These are phyloP conservation scores for Earliella scabrosa DNA, from an alignment of 1,284 basidiomycete species.

Conservation along the genomic window DNA sequence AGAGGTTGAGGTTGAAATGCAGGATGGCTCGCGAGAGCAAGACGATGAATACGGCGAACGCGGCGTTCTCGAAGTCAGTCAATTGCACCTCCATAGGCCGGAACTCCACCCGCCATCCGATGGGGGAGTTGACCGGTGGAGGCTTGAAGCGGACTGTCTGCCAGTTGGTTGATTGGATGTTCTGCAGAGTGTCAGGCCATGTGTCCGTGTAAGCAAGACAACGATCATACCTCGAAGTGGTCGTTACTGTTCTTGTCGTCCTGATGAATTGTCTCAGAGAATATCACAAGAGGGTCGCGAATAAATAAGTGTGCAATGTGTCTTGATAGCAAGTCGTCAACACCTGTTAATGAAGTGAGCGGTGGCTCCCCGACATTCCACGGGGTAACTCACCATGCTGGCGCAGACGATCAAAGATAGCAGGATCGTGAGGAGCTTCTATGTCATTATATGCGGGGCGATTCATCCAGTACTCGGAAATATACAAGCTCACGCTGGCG, in stretches of 20 bases:
- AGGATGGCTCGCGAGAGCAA: slow-evolving; percentile 94
- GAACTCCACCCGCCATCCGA: slow-evolving; percentile 99
- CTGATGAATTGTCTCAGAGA: slow-evolving; percentile 93
- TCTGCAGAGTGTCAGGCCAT: slow-evolving; percentile 49
- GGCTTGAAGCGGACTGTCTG: slow-evolving; percentile 99
- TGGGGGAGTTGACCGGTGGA: slow-evolving; percentile 87
- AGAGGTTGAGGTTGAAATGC: slow-evolving; percentile 91
- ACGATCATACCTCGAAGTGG: slow-evolving; percentile 86
- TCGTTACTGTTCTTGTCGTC: slow-evolving; percentile 89
- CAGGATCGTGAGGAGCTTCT: slow-evolving; percentile 78
- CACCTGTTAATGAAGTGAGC: slow-evolving; percentile 51
- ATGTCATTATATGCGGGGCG: slow-evolving; percentile 95
- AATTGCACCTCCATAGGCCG: slow-evolving; percentile 99
- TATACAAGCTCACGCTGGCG: slow-evolving; percentile 94
- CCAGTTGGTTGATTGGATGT: slow-evolving; percentile 99
- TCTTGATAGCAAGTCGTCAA: slow-evolving; percentile 88
- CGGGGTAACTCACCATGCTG: slow-evolving; percentile 64
- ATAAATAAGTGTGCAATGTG: slow-evolving; percentile 98
- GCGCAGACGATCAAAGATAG: slow-evolving; percentile 72
- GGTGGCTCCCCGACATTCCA: neutral
- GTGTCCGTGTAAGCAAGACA: too few species aligned
- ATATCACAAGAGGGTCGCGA: slow-evolving; percentile 95
- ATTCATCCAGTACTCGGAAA: slow-evolving; percentile 87
- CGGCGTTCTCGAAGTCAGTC: slow-evolving; percentile 99
- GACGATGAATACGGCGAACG: slow-evolving; percentile 94